These are phyloP conservation scores for Leersia perrieri DNA, from an alignment of 176 grass and related monocot genomes.

Conservation along the genomic window DNA sequence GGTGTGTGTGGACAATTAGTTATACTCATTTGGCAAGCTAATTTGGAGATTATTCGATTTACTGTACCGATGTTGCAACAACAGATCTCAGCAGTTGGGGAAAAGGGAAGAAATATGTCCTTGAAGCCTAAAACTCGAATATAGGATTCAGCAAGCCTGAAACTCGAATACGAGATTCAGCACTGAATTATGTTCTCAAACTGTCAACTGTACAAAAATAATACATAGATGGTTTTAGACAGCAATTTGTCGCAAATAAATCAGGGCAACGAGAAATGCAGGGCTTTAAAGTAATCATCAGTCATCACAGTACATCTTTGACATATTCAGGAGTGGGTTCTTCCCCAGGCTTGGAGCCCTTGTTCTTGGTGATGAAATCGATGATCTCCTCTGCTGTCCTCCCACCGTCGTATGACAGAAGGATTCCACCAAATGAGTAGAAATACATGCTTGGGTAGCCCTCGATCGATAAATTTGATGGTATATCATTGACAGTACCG, in stretches of 20 bases:
- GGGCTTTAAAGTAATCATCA: too few species aligned
- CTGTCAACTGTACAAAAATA: background rate
- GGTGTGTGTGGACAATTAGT: background rate
- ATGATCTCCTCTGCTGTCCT: conserved; percentile 48
- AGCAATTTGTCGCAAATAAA: background rate
- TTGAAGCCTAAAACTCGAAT: background rate
- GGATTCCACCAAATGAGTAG: conserved; percentile 45
- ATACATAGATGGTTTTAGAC: background rate
- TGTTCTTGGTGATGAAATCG: conserved; percentile 56
- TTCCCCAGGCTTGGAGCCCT: conserved; percentile 27
- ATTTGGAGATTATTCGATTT: background rate
- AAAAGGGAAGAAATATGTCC: background rate
- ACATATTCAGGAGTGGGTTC: conserved; percentile 11
- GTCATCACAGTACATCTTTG: conserved; percentile 67
- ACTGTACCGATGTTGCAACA: background rate
- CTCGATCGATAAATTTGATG: conserved; percentile 41
- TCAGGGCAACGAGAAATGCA: background rate
- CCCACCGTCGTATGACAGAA: conserved; percentile 35
- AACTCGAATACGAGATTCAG: background rate
- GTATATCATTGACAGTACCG: conserved; percentile 46
- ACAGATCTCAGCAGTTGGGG: background rate
- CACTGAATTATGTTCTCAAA: background rate
- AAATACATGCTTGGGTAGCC: conserved; percentile 59
- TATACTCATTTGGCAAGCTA: background rate
- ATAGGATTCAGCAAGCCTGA: background rate